Evolutionary conservation across 192 early-diverging fungal species (phyloP).

Genomic region (Podila epigama): DNA sequence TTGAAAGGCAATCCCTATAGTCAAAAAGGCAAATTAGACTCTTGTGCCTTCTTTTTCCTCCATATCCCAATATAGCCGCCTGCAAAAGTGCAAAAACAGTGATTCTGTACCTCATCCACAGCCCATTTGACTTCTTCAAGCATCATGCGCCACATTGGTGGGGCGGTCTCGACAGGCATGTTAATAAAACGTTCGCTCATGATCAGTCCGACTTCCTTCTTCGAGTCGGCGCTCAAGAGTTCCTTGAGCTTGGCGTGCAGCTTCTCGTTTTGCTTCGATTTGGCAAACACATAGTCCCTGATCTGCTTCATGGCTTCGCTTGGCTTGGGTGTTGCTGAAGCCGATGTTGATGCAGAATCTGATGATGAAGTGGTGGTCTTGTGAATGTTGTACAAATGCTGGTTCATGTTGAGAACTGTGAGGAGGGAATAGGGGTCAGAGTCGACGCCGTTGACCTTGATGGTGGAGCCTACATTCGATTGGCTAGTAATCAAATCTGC

Average conservation of each 20-base stretch:
- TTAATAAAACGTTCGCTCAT: constrained; percentile 93
- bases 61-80: too few species aligned
- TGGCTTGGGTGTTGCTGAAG: constrained; percentile 33
- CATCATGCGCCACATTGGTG: constrained; percentile 92
- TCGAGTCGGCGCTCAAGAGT: constrained; percentile 44
- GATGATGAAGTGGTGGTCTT: constrained; percentile 1
- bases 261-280: constrained; percentile 53
- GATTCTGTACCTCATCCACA: constrained; percentile 66
- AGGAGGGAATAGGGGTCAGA: constrained; percentile 90
- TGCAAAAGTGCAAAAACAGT: too few species aligned
- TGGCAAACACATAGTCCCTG: constrained; percentile 71
- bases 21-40: not conserved
- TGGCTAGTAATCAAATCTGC: constrained; percentile 83
- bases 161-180: constrained; percentile 92
- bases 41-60: not conserved
- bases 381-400: constrained; percentile 55
- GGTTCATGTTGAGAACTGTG: constrained; percentile 76
- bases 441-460: constrained; percentile 84
- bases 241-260: constrained; percentile 42
- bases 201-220: constrained; percentile 66
- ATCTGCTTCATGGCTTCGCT: constrained; percentile 60
- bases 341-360: constrained; percentile 1
- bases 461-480: constrained; percentile 80
- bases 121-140: constrained; percentile 82
- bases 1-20: constrained; percentile 71